phyloP scores from a whole-genome alignment of 164 flowering plant species.

The Nymphaea thermarum region DNA sequence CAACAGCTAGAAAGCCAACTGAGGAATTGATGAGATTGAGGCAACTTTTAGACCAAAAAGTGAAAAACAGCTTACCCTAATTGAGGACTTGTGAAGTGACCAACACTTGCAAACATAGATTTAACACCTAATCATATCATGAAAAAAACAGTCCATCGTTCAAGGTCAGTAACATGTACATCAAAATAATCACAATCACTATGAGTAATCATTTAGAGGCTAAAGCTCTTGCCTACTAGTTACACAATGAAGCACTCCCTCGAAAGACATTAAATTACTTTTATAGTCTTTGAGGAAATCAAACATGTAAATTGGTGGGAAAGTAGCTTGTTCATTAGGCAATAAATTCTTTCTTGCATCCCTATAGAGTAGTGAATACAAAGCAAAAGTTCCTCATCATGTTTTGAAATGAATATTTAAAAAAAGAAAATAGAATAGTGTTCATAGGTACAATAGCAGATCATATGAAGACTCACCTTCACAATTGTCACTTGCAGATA shows the following conservation, averaged over 20 bases:
- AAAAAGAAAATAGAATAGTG: not conserved
- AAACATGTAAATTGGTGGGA: slow-evolving; percentile 53
- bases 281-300: slow-evolving; percentile 41
- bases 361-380: slow-evolving; percentile 56
- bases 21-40: no score
- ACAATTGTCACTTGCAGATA: slow-evolving; percentile 63
- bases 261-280: slow-evolving; percentile 63
- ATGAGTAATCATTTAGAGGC: not conserved
- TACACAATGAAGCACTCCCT: slow-evolving; percentile 44
- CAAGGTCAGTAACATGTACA: no score
- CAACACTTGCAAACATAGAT: no score
- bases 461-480: slow-evolving; percentile 36
- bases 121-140: no score
- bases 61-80: no score
- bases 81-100: no score
- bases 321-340: slow-evolving; percentile 59
- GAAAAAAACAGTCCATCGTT: no score
- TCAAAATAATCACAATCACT: not conserved
- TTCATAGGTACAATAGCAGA: no score
- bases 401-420: not conserved
- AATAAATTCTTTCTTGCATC: slow-evolving; percentile 49
- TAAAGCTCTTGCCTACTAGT: slow-evolving; percentile 27
- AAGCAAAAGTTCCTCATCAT: slow-evolving; percentile 60
- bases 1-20: no score
- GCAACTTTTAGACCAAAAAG: no score